Evolutionary conservation across 2,329 filamentous ascomycete species (phyloP), one percentile per base, ranked within the genome.

Genomic region (Apiospora koreana): DNA sequence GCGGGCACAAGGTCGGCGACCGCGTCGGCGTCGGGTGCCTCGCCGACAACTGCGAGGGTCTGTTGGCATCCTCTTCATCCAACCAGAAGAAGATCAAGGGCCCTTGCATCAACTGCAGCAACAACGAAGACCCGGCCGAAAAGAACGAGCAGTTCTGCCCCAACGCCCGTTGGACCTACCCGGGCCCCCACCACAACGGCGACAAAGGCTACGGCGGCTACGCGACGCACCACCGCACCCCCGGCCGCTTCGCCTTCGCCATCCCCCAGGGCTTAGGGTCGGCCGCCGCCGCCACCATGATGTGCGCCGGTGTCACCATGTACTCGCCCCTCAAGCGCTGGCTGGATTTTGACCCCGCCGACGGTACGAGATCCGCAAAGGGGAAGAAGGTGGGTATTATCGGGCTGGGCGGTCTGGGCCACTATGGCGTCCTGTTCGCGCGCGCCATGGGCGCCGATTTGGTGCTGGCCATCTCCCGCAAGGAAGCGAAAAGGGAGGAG

Each of bases 291-390:
- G 82, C 90, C n/a, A 89, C 90, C 4, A 88, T 93, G 86, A 82
- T 93, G 65, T 92, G 91, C 74, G 91, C 86, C 25, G 91, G 91
- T 7, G 85, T 92, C 46, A 93, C 91, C 0, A 83, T 89, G 14
- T 93, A 84, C 75, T 82, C 84, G 16, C 91, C 91, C 1, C 77
- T 93, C 70, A 83, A 83, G 73, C 84, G 31, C 18, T 62, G 54
- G 54, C 31, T 62, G 8, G 28, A 9, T 9, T 62, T 38, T 9
- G 8, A 14, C 18, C 54, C 54, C 1, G 8, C 28, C 2, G 25
- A 16, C n/a, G 87, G 67, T 86, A 91, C 35, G 71, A 86, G 86
- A 2, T 87, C 84, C 54, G 91, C 90, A 0, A 88, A 89, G 0
- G 90, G 89, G 7, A 92, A 89, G 79, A 83, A 79, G n/a, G 88